phyloP scores from a whole-genome alignment of 768 basidiomycete species.

The Peribolospora kevripleyi region DNA sequence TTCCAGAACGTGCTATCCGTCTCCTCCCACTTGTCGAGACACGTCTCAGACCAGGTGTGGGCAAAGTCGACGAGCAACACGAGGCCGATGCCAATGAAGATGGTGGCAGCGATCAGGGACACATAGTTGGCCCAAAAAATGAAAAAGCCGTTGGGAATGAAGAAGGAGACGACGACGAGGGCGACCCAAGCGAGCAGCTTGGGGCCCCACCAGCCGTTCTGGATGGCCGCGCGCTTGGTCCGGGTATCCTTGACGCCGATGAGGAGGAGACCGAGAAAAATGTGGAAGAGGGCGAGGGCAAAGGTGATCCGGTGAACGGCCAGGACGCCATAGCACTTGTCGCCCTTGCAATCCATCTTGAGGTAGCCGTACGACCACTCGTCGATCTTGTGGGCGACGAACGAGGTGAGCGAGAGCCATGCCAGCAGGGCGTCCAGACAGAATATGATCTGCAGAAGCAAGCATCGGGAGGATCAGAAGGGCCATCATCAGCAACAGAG shows the following conservation, averaged over 20 bases:
- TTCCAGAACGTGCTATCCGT: slow-evolving; percentile 70
- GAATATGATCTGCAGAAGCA: slow-evolving; percentile 46
- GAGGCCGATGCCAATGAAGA: slow-evolving; percentile 91
- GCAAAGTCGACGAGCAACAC: slow-evolving; percentile 96
- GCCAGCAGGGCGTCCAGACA: slow-evolving; percentile 82
- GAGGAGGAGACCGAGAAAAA: slow-evolving; percentile 49
- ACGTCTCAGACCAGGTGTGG: slow-evolving; percentile 93
- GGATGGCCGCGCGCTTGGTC: slow-evolving; percentile 77
- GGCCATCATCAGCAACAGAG: not conserved
- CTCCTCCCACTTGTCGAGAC: slow-evolving; percentile 84
- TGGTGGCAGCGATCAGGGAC: slow-evolving; percentile 66
- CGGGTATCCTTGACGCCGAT: slow-evolving; percentile 73
- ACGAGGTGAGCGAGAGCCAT: slow-evolving; percentile 83
- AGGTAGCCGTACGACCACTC: slow-evolving; percentile 90
- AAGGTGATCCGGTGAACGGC: slow-evolving; percentile 93
- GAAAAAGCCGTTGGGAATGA: slow-evolving; percentile 93
- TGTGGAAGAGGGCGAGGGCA: slow-evolving; percentile 68
- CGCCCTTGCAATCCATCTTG: slow-evolving; percentile 85
- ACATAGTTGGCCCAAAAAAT: slow-evolving; percentile 94
- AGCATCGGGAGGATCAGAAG: not conserved
- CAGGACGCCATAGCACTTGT: slow-evolving; percentile 85
- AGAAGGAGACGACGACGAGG: slow-evolving; percentile 58
- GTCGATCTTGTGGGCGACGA: slow-evolving; percentile 63
- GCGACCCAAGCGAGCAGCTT: slow-evolving; percentile 75
- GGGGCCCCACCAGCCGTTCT: slow-evolving; percentile 99